Conservation (phyloP, 495 filamentous ascomycete species). For the Beverwykella pulmonaria region DNA sequence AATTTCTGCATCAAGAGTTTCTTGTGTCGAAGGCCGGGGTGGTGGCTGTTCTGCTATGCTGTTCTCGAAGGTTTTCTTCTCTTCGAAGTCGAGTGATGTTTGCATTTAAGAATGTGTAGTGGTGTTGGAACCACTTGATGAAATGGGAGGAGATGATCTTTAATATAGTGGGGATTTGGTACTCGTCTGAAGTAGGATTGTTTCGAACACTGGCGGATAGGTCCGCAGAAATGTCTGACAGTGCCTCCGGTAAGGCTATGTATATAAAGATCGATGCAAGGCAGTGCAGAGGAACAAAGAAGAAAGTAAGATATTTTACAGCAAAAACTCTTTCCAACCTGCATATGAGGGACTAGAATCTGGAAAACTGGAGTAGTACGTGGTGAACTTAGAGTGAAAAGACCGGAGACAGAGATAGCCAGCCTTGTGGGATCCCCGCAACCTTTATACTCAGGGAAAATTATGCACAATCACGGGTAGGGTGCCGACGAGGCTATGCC, state of each 20-base stretch:
- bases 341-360: not conserved
- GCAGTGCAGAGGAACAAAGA: not conserved
- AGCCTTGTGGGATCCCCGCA: not conserved
- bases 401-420: not conserved
- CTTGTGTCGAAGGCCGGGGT: not conserved
- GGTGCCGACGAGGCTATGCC: not conserved
- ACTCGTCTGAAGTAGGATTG: not conserved
- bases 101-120: not conserved
- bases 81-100: constrained; percentile 5
- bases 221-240: too few species aligned
- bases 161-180: not conserved
- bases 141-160: not conserved
- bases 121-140: not conserved
- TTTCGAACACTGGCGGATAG: not conserved
- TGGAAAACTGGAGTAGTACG: too few species aligned
- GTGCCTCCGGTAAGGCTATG: not conserved
- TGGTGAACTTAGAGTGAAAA: not conserved
- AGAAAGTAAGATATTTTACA: not conserved
- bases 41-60: not conserved
- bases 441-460: constrained; percentile 3
- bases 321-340: not conserved
- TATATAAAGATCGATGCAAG: not conserved
- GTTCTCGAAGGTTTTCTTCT: constrained; percentile 9
- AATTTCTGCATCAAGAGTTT: not conserved
- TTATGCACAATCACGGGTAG: constrained; percentile 2